Evolutionary conservation across 345 rosid species (phyloP).

Genomic region (Boechera stricta): DNA sequence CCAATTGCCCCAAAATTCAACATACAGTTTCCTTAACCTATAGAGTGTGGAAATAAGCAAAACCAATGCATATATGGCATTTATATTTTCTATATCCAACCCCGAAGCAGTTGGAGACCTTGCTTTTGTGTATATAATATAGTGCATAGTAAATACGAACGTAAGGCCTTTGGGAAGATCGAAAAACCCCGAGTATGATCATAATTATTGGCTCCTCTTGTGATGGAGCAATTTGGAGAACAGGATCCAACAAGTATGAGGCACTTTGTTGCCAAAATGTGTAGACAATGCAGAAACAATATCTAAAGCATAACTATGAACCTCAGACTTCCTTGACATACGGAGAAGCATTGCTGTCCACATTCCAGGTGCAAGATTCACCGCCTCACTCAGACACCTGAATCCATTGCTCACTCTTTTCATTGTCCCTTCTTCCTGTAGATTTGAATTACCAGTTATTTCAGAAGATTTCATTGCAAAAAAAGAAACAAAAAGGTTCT

Average conservation of each 20-base stretch:
- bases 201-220: conserved; percentile 15
- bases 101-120: too few species aligned
- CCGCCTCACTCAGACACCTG: conserved; percentile 57
- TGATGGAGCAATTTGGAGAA: conserved; percentile 65
- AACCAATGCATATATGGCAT: too few species aligned
- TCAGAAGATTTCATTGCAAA: background rate
- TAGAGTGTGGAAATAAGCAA: too few species aligned
- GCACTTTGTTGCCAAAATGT: conserved; percentile 58
- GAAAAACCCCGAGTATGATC: background rate
- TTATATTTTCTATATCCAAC: too few species aligned
- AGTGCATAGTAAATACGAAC: too few species aligned
- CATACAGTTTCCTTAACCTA: too few species aligned
- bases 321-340: conserved; percentile 63
- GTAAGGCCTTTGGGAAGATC: too few species aligned
- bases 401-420: conserved; percentile 65
- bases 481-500: background rate
- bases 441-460: background rate
- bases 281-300: conserved; percentile 57
- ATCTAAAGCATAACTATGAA: conserved; percentile 61
- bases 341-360: conserved; percentile 82
- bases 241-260: conserved; percentile 63
- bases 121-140: too few species aligned
- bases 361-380: conserved; percentile 76
- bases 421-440: conserved; percentile 56
- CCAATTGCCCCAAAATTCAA: too few species aligned